Evolutionary conservation across 192 early-diverging fungal species (phyloP).

Genomic region (Powellomyces hirtus): DNA sequence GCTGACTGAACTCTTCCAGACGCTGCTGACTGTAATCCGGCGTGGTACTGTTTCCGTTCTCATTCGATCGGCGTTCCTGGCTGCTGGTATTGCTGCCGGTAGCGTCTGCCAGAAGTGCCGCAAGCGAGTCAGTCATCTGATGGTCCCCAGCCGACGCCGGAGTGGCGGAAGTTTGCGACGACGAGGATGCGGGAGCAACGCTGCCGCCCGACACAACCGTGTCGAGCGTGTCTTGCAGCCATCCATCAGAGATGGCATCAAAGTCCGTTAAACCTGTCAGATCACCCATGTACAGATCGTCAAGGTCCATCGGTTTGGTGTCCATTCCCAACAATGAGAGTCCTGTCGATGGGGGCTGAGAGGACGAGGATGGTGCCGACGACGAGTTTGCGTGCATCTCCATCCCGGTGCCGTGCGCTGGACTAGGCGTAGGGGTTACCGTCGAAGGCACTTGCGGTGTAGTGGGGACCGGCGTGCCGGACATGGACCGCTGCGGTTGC

Average conservation of each 20-base stretch:
- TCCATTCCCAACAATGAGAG: background rate
- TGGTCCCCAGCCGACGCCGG: too few relatives aligned
- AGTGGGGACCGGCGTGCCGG: background rate
- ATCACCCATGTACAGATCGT: slow-evolving; percentile 2
- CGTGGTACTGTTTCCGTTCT: too few relatives aligned
- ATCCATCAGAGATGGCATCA: background rate
- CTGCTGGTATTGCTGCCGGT: too few relatives aligned
- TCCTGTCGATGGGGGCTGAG: background rate
- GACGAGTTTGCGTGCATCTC: too few relatives aligned
- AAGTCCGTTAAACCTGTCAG: background rate
- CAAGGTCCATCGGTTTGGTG: background rate
- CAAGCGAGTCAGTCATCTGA: too few relatives aligned
- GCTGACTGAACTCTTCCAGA: background rate
- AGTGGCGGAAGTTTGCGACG: too few relatives aligned
- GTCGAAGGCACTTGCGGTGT: background rate
- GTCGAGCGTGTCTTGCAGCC: too few relatives aligned
- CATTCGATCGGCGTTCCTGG: too few relatives aligned
- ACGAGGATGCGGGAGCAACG: too few relatives aligned
- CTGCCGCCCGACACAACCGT: background rate
- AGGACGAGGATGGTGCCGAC: background rate
- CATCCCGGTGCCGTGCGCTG: background rate
- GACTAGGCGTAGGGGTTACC: background rate
- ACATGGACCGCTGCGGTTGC: too few relatives aligned
- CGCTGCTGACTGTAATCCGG: too few relatives aligned
- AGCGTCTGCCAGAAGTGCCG: too few relatives aligned